Conservation (phyloP, 371 early-diverging fungal genomes). For the Circinella minor region DNA sequence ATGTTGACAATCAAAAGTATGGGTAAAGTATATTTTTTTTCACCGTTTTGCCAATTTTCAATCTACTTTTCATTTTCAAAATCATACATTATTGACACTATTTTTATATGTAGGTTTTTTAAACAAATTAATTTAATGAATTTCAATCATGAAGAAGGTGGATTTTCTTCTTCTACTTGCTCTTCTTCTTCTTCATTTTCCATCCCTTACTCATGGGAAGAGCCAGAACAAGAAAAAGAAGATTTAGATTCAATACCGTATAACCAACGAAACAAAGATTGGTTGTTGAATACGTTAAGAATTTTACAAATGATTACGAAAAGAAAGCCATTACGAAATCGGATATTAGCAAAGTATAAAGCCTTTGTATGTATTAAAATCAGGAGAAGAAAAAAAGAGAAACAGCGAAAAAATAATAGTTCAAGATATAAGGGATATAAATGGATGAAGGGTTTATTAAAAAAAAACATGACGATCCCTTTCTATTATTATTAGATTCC, state of each 20-base stretch:
- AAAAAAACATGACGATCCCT: no score
- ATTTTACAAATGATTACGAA: conserved; percentile 85
- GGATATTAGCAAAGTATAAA: conserved; percentile 82
- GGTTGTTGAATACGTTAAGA: conserved; percentile 73
- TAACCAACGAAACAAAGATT: conserved; percentile 64
- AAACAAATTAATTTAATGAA: not conserved
- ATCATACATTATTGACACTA: not conserved
- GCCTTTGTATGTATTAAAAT: conserved; percentile 52
- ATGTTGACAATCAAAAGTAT: not conserved
- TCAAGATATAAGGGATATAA: no score
- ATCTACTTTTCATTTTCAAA: no score
- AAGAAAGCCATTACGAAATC: conserved; percentile 71
- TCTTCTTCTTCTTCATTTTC: conserved; percentile 5
- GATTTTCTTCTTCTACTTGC: not conserved
- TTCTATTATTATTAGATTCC: conserved; percentile 46
- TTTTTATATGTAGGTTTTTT: conserved; percentile 5
- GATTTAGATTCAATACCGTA: not conserved
- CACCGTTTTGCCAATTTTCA: no score
- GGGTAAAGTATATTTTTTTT: conserved; percentile 1
- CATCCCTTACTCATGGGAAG: conserved; percentile 8
- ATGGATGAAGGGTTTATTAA: no score
- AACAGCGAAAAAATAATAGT: no score
- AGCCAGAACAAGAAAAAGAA: not conserved
- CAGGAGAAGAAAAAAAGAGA: not conserved
- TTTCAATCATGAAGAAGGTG: not conserved